A percentile compares a stretch with the other conserved stretches of the same genome.
phyloP scores from a whole-genome alignment of 345 rosid genomes.

The Salix udensis region DNA sequence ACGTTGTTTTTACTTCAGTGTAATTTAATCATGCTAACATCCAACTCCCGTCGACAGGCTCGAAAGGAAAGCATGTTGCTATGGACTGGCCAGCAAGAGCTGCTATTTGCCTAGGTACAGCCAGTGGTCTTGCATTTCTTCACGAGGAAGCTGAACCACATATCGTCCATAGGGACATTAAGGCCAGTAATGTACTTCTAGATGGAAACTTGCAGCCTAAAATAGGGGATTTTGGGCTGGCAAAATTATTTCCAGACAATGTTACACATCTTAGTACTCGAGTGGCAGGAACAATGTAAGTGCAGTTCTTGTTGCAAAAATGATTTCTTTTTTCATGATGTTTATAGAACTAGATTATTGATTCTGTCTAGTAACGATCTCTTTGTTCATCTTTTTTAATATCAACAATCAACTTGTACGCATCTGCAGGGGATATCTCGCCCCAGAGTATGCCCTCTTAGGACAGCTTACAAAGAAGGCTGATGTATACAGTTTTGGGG shows the following conservation, averaged over 20 bases:
- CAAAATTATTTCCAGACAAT: slow-evolving; percentile 70
- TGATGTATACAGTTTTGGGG: slow-evolving; percentile 90
- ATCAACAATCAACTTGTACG: background rate
- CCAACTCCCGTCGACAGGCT: slow-evolving; percentile 36
- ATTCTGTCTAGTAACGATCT: background rate
- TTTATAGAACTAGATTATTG: background rate
- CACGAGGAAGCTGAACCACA: slow-evolving; percentile 59
- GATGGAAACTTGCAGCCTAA: slow-evolving; percentile 53
- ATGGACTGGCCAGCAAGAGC: slow-evolving; percentile 60
- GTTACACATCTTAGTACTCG: slow-evolving; percentile 72
- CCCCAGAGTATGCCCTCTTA: slow-evolving; percentile 84
- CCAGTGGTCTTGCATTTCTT: slow-evolving; percentile 63
- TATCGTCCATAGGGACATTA: slow-evolving; percentile 75
- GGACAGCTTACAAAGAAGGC: slow-evolving; percentile 93
- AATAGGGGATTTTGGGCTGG: slow-evolving; percentile 77
- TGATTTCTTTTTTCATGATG: background rate
- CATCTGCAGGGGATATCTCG: slow-evolving; percentile 78
- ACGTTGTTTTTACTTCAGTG: too few relatives aligned
- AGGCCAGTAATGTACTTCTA: slow-evolving; percentile 76
- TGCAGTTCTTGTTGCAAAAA: slow-evolving; percentile 9
- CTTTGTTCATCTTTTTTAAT: background rate
- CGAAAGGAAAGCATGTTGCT: slow-evolving; percentile 40
- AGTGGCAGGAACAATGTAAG: slow-evolving; percentile 81
- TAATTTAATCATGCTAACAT: slow-evolving; percentile 7
- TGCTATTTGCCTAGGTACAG: slow-evolving; percentile 60